These are phyloP conservation scores for Dryadomyces quercus-mongolicae DNA, from an alignment of 2,329 filamentous ascomycete species.

Conservation along the genomic window DNA sequence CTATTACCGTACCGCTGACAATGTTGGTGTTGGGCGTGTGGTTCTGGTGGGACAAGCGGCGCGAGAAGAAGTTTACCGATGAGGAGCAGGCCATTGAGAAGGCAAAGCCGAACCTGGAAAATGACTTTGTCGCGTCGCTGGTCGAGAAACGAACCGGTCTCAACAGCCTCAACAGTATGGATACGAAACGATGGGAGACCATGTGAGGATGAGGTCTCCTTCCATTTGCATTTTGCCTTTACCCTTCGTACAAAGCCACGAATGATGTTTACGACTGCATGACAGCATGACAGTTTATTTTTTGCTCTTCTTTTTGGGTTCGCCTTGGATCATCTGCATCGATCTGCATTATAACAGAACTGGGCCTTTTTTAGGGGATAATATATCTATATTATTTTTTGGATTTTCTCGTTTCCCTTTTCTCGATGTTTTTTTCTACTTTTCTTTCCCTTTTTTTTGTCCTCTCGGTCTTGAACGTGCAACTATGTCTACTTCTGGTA, in stretches of 20 bases:
- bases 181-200: conserved; percentile 10
- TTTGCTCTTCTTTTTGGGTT: neutral
- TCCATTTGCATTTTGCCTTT: neutral
- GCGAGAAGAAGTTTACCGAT: conserved; percentile 32
- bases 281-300: neutral
- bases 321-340: neutral
- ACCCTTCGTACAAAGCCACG: neutral
- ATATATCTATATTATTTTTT: neutral
- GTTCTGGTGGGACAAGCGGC: conserved; percentile 38
- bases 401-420: neutral
- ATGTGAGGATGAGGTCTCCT: neutral
- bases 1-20: conserved; percentile 46
- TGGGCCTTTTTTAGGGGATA: neutral
- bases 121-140: conserved; percentile 42
- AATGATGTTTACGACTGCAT: neutral
- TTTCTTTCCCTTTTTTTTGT: neutral
- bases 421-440: neutral
- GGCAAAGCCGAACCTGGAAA: conserved; percentile 44
- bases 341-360: too few species aligned
- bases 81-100: conserved; percentile 41
- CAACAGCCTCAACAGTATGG: conserved; percentile 16
- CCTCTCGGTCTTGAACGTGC: too few species aligned
- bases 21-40: conserved; percentile 40
- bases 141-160: conserved; percentile 40
- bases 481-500: conserved; percentile 31